phyloP scores from a whole-genome alignment of 768 basidiomycete genomes.

The Boletus sp. region DNA sequence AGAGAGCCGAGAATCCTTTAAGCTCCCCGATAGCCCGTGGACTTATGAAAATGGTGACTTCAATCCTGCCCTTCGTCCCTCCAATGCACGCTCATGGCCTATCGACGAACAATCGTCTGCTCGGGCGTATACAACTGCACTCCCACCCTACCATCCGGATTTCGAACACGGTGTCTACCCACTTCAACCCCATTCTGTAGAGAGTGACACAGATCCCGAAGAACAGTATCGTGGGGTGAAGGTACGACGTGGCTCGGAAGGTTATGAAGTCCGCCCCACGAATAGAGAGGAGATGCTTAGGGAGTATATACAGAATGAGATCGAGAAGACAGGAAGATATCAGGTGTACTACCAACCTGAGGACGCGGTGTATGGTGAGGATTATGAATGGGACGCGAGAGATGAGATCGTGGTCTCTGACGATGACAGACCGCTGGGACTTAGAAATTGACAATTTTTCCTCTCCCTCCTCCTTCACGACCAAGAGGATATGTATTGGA shows the following conservation, averaged over 20 bases:
- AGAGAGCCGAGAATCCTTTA: conserved; percentile 37
- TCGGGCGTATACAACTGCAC: conserved; percentile 40
- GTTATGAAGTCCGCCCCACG: conserved; percentile 65
- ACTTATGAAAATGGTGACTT: conserved; percentile 75
- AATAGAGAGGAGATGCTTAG: conserved; percentile 63
- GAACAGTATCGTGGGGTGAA: conserved; percentile 33
- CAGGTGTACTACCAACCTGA: conserved; percentile 71
- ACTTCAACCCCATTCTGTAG: conserved; percentile 16
- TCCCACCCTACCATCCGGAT: conserved; percentile 79
- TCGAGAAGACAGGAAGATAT: conserved; percentile 59
- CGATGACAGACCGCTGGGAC: conserved; percentile 22
- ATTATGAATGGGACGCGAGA: conserved; percentile 23
- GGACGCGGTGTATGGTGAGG: conserved; percentile 44
- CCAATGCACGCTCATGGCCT: conserved; percentile 42
- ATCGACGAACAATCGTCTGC: conserved; percentile 19
- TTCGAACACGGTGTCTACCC: conserved; percentile 40
- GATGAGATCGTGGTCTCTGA: conserved; percentile 9
- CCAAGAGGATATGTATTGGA: conserved; percentile 5
- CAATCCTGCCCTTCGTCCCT: conserved; percentile 73
- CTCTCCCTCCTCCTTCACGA: not conserved
- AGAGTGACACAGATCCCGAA: conserved; percentile 26
- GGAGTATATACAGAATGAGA: conserved; percentile 51
- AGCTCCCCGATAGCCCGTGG: conserved; percentile 70
- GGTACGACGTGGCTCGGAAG: conserved; percentile 76
- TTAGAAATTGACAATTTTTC: conserved; percentile 3